Conservation (phyloP, 1,284 basidiomycete species). For the Trichosporon coremiiforme region DNA sequence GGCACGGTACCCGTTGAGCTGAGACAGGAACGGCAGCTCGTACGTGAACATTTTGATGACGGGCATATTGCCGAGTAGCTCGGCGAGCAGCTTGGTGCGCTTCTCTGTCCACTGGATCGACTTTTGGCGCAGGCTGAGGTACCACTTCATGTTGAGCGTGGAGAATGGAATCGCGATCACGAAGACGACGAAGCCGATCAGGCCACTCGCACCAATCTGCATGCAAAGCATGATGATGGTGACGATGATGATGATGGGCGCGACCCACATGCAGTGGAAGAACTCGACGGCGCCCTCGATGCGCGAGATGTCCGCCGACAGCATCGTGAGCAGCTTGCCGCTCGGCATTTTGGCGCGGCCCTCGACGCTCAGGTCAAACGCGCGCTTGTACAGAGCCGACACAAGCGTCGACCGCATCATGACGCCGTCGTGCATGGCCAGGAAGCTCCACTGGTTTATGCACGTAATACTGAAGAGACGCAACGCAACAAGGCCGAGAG, state of each 20-base stretch:
- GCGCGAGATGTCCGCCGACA: conserved; percentile 40
- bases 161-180: conserved; percentile 70
- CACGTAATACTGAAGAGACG: conserved; percentile 64
- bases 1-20: conserved; percentile 63
- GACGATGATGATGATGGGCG: conserved; percentile 66
- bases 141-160: conserved; percentile 68
- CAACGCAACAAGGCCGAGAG: conserved; percentile 68
- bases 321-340: conserved; percentile 61
- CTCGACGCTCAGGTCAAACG: conserved; percentile 67
- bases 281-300: conserved; percentile 53
- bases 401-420: conserved; percentile 72
- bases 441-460: conserved; percentile 76
- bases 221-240: conserved; percentile 57
- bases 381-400: conserved; percentile 71
- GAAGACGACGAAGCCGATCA: conserved; percentile 76
- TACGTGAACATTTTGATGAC: conserved; percentile 77
- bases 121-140: conserved; percentile 65
- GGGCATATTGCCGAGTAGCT: conserved; percentile 70
- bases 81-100: conserved; percentile 77
- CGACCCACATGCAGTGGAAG: conserved; percentile 61
- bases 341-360: conserved; percentile 66
- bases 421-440: conserved; percentile 70
- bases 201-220: conserved; percentile 71
- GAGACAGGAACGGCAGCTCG: conserved; percentile 66
- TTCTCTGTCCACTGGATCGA: conserved; percentile 77